Percentiles rank a stretch among this genome's conserved stretches.
Evolutionary conservation across 805 yeast genomes (phyloP).

Genomic region (Saccharomyces jurei): DNA sequence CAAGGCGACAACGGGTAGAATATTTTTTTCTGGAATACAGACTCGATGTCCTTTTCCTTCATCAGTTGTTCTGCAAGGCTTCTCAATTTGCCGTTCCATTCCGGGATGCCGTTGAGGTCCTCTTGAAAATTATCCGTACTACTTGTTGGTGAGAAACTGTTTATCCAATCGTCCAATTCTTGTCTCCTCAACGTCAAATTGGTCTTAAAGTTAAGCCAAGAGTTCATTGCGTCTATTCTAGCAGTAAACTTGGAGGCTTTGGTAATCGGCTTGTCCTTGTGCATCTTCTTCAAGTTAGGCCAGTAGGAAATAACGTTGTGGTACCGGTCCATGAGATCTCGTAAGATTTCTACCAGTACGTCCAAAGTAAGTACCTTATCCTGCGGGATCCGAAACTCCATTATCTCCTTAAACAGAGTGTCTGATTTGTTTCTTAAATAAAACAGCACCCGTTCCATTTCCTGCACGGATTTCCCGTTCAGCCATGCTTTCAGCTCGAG

Average conservation of each 20-base stretch:
- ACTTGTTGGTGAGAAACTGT: background rate
- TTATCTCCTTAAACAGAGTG: constrained; percentile 58
- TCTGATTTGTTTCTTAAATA: constrained; percentile 68
- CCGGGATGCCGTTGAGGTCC: background rate
- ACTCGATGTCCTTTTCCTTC: constrained; percentile 70
- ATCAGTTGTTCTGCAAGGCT: constrained; percentile 69
- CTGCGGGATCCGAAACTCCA: constrained; percentile 51
- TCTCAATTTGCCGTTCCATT: background rate
- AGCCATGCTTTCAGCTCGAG: constrained; percentile 76
- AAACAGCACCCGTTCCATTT: constrained; percentile 62
- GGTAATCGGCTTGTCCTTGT: constrained; percentile 65
- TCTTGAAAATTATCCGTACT: background rate
- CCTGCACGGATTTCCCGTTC: constrained; percentile 70
- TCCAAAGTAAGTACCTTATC: constrained; percentile 29
- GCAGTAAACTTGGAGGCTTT: constrained; percentile 53
- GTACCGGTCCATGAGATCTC: constrained; percentile 47
- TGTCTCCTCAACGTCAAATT: constrained; percentile 37
- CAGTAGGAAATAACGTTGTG: constrained; percentile 68
- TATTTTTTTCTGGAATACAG: constrained; percentile 61
- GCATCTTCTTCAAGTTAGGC: constrained; percentile 74
- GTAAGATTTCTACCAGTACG: constrained; percentile 43
- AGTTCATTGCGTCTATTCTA: constrained; percentile 64
- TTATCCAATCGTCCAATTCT: background rate
- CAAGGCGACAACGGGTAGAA: constrained; percentile 69
- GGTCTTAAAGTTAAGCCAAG: constrained; percentile 74